phyloP scores from a whole-genome alignment of 2,329 filamentous ascomycete genomes.

The Scortechinia acanthostroma region DNA sequence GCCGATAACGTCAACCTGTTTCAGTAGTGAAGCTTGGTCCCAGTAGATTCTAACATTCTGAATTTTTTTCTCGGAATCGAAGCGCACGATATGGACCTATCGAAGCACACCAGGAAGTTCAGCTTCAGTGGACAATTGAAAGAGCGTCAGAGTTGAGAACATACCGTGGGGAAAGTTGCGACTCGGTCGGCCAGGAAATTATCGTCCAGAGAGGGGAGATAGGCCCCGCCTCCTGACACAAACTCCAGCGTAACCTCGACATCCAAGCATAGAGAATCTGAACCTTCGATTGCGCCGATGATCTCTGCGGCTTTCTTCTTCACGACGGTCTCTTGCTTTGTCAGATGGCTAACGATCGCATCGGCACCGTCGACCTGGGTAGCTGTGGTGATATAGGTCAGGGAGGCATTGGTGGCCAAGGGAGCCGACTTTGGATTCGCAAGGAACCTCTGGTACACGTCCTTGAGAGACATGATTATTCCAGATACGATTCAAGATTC shows the following conservation, averaged over 20 bases:
- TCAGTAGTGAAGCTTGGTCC: not conserved
- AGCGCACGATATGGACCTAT: not conserved
- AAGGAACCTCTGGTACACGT: not conserved
- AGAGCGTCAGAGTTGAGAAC: not conserved
- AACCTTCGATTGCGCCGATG: not conserved
- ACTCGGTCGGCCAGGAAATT: conserved; percentile 2
- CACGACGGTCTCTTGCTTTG: not conserved
- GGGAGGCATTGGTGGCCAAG: not conserved
- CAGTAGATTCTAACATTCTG: not conserved
- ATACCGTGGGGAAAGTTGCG: not conserved
- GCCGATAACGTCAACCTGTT: not conserved
- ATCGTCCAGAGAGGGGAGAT: not conserved
- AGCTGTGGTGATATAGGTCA: not conserved
- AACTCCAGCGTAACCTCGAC: conserved; percentile 1
- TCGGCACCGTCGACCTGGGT: not conserved
- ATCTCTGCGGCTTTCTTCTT: not conserved
- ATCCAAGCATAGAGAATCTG: not conserved
- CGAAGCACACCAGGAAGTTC: not conserved
- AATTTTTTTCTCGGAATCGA: not conserved
- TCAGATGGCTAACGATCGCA: not conserved
- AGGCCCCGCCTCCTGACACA: not conserved
- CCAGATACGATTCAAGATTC: too few relatives aligned
- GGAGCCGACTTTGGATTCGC: not conserved
- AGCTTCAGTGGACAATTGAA: not conserved
- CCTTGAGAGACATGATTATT: conserved; percentile 1